Percentiles rank a stretch among this genome's conserved stretches.
Conservation (phyloP, 176 grass and related monocot genomes). For the Avena insularis region DNA sequence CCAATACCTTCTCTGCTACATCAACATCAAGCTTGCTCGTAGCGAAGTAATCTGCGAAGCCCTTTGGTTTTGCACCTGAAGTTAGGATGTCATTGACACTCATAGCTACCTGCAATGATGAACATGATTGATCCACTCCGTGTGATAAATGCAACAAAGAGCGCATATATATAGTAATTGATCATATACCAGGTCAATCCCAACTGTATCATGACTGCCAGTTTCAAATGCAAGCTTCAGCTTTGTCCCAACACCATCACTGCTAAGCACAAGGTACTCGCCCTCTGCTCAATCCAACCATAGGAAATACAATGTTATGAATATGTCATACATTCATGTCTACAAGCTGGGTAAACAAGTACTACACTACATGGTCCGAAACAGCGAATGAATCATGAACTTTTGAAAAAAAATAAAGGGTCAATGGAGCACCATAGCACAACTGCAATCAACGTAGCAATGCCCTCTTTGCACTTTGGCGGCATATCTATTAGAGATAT, state of each 20-base stretch:
- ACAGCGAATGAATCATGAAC: not conserved
- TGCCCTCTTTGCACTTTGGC: not conserved
- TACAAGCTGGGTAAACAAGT: not conserved
- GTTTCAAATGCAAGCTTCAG: conserved; percentile 97
- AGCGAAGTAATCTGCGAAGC: conserved; percentile 82
- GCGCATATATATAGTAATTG: not conserved
- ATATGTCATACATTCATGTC: not conserved
- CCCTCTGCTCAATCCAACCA: conserved; percentile 57
- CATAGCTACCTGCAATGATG: conserved; percentile 81
- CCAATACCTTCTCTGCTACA: conserved; percentile 81
- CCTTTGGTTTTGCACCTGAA: conserved; percentile 85
- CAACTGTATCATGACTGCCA: conserved; percentile 92
- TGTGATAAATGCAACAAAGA: not conserved
- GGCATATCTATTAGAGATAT: not conserved
- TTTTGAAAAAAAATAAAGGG: not conserved
- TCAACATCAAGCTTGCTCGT: conserved; percentile 90
- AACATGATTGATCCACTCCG: not conserved
- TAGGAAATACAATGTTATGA: not conserved
- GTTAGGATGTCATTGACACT: conserved; percentile 97
- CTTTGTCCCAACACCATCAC: conserved; percentile 93
- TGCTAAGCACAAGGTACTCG: conserved; percentile 73
- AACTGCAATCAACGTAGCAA: not conserved
- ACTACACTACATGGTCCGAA: not conserved
- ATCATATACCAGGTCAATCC: conserved; percentile 81
- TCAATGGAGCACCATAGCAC: not conserved